Evolutionary conservation across 2,329 filamentous ascomycete species (phyloP), one percentile per base, ranked within the genome.

Genomic region (Rhinocladiella mackenziei): DNA sequence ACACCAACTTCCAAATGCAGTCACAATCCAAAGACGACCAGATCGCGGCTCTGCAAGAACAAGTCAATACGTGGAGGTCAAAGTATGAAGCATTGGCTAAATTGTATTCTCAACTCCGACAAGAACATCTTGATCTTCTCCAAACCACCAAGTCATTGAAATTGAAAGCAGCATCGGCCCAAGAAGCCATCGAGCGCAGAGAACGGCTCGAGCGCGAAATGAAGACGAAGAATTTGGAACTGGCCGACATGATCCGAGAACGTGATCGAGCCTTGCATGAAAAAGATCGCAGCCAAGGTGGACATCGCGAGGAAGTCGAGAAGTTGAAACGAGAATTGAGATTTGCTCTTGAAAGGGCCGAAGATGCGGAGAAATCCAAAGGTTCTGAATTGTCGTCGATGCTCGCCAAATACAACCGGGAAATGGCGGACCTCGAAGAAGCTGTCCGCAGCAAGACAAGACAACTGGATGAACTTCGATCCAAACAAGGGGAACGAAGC

Each of bases 221-320:
- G 64, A 98, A 98, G 78, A 96, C 91, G 20, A 98, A 98, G 78
- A 98, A 98, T 62, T 73, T 98, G n/a, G 92, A 98, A 66, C 71
- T 98, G 50, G 92, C 92, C 22, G 89, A 97, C 64, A 97, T 98
- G 92, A 98, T 98, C 54, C 81, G 92, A 31, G 92, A 98, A 70
- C 79, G 92, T 57, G 92, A 98, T 62, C 81, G 92, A 53, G 92
- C 92, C 20, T 69, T 96, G 39, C 88, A 97, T 61, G 92, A 98
- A 52, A 88, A 89, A 64, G 92, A 98, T 62, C 81, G 92, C 43
- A 71, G 84, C n/a, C 80, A 75, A 39, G 92, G 92, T 37, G 85
- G 81, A 41, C 89, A 89, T 66, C 89, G 87, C 60, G 92, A 98
- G 45, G 92, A 98, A 63, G 60, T 95, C 8, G 92, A 98, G 69